Evolutionary conservation across 2,329 filamentous ascomycete genomes (phyloP), one percentile per base, ranked within the genome.

Genomic region (Arthroderma uncinatum): DNA sequence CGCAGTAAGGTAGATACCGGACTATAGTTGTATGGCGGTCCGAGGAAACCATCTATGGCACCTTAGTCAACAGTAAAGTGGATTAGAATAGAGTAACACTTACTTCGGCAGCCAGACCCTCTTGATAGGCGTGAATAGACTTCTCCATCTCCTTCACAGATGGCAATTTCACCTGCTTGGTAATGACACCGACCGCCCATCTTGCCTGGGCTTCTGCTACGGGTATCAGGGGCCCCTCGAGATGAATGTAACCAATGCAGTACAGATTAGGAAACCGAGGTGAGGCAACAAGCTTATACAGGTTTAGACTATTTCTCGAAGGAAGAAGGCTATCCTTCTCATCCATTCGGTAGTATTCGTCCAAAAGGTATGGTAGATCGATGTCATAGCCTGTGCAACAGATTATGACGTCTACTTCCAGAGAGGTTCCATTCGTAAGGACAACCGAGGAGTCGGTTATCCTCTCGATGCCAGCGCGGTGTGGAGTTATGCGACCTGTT

Each of bases 151-250:
- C 54, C 12, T 64, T 64, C 9, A 61, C 58, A 4, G 61, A 56
- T 0, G 68, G 71, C 14, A 65, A 57, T n/a, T 59, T 21, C 23
- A 70, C 54, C 16, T 61, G 62, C 4, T 65, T 65, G 1, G 60
- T 57, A n/a, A 73, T 44, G 2, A 68, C 60, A 9, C 65, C 67
- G 7, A 66, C 66, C 8, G 66, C 65, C 60, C 68, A 67, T 36
- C 71, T 67, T 14, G 68, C 67, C 61, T 71, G 70, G 1, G 68
- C 66, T 57, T 74, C 71, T 21, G 62, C 61, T 2, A 68, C 61
- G 1, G 70, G 67, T n/a, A 55, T 9, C 9, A 55, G 21, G 7
- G 71, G 65, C 0, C 72, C 71, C 8, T 64, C 54, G 6, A 66
- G 59, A 58, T 73, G 68, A 39, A 67, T 53, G 33, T 67, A 65